These are phyloP conservation scores for Verbena officinalis DNA, from an alignment of 257 asterid species.

Conservation along the genomic window DNA sequence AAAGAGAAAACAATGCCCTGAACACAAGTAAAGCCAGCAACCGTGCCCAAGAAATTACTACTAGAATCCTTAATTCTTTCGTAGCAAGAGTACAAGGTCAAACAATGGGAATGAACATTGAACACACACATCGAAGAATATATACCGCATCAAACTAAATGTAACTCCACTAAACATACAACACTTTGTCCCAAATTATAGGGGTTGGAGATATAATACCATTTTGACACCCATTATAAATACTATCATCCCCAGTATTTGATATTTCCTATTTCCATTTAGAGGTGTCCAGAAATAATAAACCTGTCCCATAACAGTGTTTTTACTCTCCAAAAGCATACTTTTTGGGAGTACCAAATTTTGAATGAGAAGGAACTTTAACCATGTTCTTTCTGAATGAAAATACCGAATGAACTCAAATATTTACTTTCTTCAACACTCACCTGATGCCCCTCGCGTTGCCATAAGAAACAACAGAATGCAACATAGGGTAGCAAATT, in stretches of 20 bases:
- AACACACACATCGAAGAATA: conserved; percentile 7
- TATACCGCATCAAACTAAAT: not conserved
- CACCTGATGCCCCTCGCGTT: conserved; percentile 6
- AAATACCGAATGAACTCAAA: not conserved
- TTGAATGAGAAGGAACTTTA: conserved; percentile 10
- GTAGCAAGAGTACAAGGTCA: not conserved
- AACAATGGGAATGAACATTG: conserved; percentile 11
- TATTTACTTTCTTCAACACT: conserved; percentile 1
- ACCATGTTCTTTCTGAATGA: conserved; percentile 8
- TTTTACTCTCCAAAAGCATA: not conserved
- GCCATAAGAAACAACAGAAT: not conserved
- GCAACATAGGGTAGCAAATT: not conserved
- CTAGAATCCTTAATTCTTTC: conserved; percentile 8
- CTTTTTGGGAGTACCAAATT: not conserved
- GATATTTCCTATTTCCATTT: not conserved
- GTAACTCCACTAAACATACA: not conserved
- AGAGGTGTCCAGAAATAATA: not conserved
- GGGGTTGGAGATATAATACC: conserved; percentile 7
- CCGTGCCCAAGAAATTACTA: conserved; percentile 5
- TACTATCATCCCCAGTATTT: conserved; percentile 1
- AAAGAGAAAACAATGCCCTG: not conserved
- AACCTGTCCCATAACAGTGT: not conserved
- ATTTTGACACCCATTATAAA: not conserved
- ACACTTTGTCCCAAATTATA: conserved; percentile 8
- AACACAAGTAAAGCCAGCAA: conserved; percentile 15